Base-by-base conservation (phyloP, 306 rosid genomes). In the Fragaria vesca region DNA sequence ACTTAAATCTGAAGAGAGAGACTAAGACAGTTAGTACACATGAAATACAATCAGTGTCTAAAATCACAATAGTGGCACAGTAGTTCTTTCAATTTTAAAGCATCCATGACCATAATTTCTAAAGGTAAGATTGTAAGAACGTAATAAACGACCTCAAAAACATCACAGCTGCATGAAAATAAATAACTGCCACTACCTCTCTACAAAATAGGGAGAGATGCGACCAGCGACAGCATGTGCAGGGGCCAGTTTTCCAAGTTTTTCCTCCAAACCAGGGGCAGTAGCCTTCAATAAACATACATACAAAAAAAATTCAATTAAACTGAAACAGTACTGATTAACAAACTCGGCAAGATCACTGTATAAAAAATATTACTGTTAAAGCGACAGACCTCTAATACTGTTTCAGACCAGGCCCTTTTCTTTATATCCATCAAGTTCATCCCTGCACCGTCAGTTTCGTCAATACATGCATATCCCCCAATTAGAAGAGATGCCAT, bases 391-490 rank as follows among this genome's bases (percentile, higher is more conserved):
- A 95, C 97, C 99, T 95, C 92, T 73, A 95, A 88, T 61, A 86
- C 90, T 26, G 42, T 71, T 63, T 82, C 83, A 75, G 90, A 89
- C 99, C 99, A 95, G 11, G 86, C 68, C 83, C 91, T 87, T 83
- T 81, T 76, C 84, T 81, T 85, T 21, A 95, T 72, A 71, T 95
- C 97, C 99, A 95, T 95, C 81, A 95, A 88, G 84, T 95, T 95
- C 99, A 95, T 95, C 87, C 99, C 99, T 1, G 68, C 90, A 76
- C 93, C 97, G 71, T 95, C 99, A 77, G 97, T 66, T 81, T 95
- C 90, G 84, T 95, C 99, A 80, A 95, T 91, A 63, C 86, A 83
- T 72, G 99, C 96, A 85, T 95, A 87, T 54, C 66, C 74, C 10
- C 99, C 99, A 28, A 89, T 38, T 9, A 93, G 79, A 84, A 95